Evolutionary conservation across 2,329 filamentous ascomycete genomes (phyloP).

Genomic region (Torrubiella hemipterigena): DNA sequence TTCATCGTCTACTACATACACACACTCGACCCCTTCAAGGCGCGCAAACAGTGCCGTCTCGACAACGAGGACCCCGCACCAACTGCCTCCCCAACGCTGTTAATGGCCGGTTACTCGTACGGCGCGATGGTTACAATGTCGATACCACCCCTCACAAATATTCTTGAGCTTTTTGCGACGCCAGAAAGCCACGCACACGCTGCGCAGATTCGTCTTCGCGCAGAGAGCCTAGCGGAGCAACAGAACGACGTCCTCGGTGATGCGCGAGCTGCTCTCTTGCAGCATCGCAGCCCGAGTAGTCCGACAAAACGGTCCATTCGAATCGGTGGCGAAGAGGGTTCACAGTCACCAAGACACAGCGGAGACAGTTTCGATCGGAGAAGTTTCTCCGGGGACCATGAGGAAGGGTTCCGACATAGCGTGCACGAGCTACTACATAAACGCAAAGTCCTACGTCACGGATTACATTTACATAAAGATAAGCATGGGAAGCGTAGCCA

Average conservation of each 20-base stretch:
- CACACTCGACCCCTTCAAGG: slow-evolving; percentile 32
- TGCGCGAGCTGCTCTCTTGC: slow-evolving; percentile 18
- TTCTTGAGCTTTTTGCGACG: slow-evolving; percentile 47
- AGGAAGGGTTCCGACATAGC: slow-evolving; percentile 4
- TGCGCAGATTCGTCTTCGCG: slow-evolving; percentile 58
- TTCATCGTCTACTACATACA: slow-evolving; percentile 68
- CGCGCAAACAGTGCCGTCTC: neutral
- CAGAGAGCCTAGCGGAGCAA: slow-evolving; percentile 53
- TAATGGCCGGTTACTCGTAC: slow-evolving; percentile 82
- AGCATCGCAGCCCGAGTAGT: slow-evolving; percentile 13
- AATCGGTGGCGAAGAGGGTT: slow-evolving; percentile 37
- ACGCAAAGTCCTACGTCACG: slow-evolving; percentile 4
- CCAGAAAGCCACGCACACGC: slow-evolving; percentile 43
- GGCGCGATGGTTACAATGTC: slow-evolving; percentile 71
- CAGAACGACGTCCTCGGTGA: slow-evolving; percentile 37
- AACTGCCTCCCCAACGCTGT: slow-evolving; percentile 21
- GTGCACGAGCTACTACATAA: slow-evolving; percentile 1
- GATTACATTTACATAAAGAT: slow-evolving; percentile 2
- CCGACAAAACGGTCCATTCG: slow-evolving; percentile 24
- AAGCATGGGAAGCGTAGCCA: slow-evolving; percentile 11
- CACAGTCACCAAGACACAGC: slow-evolving; percentile 24
- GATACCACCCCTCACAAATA: slow-evolving; percentile 49
- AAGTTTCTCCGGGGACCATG: slow-evolving; percentile 7
- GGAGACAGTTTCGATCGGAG: slow-evolving; percentile 19
- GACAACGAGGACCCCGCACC: too few relatives aligned